phyloP scores from a whole-genome alignment of 2,329 filamentous ascomycete genomes.

The Aspergillus texensis region DNA sequence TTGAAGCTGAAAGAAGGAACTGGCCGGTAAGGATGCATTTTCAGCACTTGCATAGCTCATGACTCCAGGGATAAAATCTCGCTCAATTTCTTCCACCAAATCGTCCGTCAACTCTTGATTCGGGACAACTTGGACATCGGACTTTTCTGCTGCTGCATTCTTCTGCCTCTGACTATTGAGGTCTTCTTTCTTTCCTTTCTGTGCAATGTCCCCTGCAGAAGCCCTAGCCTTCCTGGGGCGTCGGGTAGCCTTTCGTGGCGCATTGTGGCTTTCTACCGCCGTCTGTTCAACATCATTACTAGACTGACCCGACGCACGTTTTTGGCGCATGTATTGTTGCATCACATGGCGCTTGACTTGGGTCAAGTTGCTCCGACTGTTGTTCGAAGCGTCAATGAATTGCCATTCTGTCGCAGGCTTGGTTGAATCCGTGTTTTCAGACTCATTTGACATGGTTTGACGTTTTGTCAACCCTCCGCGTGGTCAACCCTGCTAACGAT shows the following conservation, averaged over 20 bases:
- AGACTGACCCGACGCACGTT: conserved; percentile 26
- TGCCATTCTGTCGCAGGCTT: conserved; percentile 31
- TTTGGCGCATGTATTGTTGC: conserved; percentile 47
- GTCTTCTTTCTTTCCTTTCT: neutral
- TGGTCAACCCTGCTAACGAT: neutral
- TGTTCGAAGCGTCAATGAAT: conserved; percentile 44
- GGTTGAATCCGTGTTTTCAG: conserved; percentile 7
- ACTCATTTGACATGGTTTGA: conserved; percentile 21
- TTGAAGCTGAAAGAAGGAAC: neutral
- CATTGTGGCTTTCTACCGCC: conserved; percentile 10
- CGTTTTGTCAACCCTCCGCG: neutral
- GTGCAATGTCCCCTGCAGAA: neutral
- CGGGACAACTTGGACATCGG: neutral
- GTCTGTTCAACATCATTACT: neutral
- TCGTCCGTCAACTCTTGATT: neutral
- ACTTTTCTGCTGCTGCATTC: neutral
- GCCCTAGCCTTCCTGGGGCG: conserved; percentile 5
- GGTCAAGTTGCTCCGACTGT: conserved; percentile 40
- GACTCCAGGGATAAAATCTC: neutral
- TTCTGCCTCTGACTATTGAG: neutral
- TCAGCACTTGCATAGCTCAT: neutral
- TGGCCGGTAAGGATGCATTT: neutral
- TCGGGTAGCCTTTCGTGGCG: conserved; percentile 17
- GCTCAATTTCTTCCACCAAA: conserved; percentile 4
- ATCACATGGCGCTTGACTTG: conserved; percentile 49